These are phyloP conservation scores for Anisogramma anomala DNA, from an alignment of 2,329 filamentous ascomycete genomes.

Conservation along the genomic window DNA sequence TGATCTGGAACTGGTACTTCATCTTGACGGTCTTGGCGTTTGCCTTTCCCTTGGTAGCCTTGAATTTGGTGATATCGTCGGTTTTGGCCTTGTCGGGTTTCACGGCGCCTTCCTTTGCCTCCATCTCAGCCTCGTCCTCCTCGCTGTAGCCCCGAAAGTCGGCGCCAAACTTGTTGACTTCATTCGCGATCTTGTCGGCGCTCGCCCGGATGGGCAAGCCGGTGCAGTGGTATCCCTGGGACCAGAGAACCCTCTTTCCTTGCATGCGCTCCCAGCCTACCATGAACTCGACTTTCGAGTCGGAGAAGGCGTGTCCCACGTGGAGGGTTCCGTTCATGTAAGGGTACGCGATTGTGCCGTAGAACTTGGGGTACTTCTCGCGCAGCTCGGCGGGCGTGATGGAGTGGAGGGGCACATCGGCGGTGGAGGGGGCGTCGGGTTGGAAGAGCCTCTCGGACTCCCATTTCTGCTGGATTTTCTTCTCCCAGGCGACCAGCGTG, in stretches of 20 bases:
- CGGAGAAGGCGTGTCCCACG: constrained; percentile 84
- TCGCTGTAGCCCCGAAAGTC: constrained; percentile 70
- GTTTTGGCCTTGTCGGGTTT: constrained; percentile 45
- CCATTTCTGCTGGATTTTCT: constrained; percentile 86
- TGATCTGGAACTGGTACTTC: constrained; percentile 92
- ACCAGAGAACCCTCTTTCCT: constrained; percentile 77
- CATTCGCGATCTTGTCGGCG: constrained; percentile 84
- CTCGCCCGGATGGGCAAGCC: constrained; percentile 98
- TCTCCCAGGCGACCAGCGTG: constrained; percentile 69
- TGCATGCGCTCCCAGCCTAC: constrained; percentile 81
- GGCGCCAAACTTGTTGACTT: constrained; percentile 79
- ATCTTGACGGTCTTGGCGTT: constrained; percentile 80
- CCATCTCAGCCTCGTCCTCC: constrained; percentile 39
- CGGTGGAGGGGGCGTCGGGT: constrained; percentile 66
- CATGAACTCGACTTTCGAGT: constrained; percentile 86
- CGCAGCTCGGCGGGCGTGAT: constrained; percentile 65
- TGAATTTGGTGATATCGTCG: constrained; percentile 86
- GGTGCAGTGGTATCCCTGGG: constrained; percentile 90
- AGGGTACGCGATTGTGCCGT: constrained; percentile 47
- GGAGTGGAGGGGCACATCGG: constrained; percentile 59
- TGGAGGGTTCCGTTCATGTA: constrained; percentile 68
- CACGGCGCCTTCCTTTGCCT: constrained; percentile 47
- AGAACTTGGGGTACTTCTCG: constrained; percentile 80
- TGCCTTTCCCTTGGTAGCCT: constrained; percentile 84
- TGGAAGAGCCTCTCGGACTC: constrained; percentile 69